Conservation (phyloP, 805 yeast genomes). For the Wickerhamiella alocasiicola region DNA sequence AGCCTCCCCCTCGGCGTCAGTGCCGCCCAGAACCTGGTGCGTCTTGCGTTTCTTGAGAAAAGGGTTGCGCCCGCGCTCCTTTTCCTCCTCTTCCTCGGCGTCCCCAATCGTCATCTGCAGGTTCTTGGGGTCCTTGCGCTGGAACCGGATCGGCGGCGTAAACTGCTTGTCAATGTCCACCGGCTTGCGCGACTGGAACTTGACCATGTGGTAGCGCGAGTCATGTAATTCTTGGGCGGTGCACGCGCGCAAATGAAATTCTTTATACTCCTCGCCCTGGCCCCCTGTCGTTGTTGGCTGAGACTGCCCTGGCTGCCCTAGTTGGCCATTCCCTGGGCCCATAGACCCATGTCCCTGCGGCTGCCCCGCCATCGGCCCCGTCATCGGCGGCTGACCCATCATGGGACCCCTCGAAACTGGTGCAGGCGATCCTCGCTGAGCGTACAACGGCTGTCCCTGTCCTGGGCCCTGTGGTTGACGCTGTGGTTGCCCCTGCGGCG, state of each 20-base stretch:
- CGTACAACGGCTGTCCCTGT: background rate
- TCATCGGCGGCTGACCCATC: too few species aligned
- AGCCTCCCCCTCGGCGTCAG: constrained; percentile 73
- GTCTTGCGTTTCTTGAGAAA: constrained; percentile 56
- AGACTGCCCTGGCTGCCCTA: constrained; percentile 10
- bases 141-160: constrained; percentile 72
- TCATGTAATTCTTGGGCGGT: constrained; percentile 58
- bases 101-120: constrained; percentile 52
- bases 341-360: too few species aligned
- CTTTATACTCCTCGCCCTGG: constrained; percentile 21
- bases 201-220: constrained; percentile 65
- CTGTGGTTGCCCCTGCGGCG: background rate
- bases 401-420: too few species aligned
- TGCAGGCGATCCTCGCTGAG: too few species aligned
- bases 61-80: constrained; percentile 30
- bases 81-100: constrained; percentile 13
- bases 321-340: background rate
- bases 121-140: constrained; percentile 86
- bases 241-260: constrained; percentile 58
- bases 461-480: constrained; percentile 1
- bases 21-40: constrained; percentile 61
- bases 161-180: constrained; percentile 65
- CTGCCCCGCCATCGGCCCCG: constrained; percentile 16
- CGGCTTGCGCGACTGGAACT: constrained; percentile 59
- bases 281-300: too few species aligned